Evolutionary conservation across 345 rosid species (phyloP).

Genomic region (Populus pruinosa): DNA sequence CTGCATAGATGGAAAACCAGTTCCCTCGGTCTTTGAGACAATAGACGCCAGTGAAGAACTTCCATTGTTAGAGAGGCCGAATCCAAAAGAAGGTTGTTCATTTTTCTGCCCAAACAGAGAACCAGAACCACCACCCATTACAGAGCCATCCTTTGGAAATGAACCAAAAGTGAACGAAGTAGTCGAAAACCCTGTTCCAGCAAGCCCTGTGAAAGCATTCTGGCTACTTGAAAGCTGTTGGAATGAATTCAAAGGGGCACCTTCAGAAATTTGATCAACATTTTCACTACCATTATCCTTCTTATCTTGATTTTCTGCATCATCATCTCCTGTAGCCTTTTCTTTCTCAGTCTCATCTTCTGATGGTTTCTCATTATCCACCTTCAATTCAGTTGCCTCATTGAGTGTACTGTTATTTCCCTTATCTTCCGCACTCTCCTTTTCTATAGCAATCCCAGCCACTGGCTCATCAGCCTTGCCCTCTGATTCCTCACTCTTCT

Average conservation of each 20-base stretch:
- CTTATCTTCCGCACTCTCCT: conserved; percentile 27
- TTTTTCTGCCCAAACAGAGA: conserved; percentile 43
- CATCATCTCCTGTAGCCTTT: conserved; percentile 5
- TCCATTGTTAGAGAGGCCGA: conserved; percentile 56
- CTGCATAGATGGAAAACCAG: conserved; percentile 61
- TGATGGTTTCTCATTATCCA: conserved; percentile 23
- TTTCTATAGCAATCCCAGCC: conserved; percentile 23
- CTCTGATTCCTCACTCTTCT: neutral
- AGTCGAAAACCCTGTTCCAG: conserved; percentile 77
- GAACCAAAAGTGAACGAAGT: conserved; percentile 68
- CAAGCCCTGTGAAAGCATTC: conserved; percentile 94
- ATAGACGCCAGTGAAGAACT: conserved; percentile 54
- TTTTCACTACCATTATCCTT: conserved; percentile 37
- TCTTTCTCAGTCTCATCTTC: conserved; percentile 7
- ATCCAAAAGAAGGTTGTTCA: conserved; percentile 47
- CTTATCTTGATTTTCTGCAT: conserved; percentile 30
- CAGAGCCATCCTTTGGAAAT: conserved; percentile 49
- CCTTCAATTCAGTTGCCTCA: conserved; percentile 41
- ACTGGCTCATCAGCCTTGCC: conserved; percentile 3
- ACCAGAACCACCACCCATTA: conserved; percentile 31
- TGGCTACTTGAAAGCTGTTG: conserved; percentile 90
- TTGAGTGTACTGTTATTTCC: conserved; percentile 18
- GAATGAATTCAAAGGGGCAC: conserved; percentile 64
- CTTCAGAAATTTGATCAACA: conserved; percentile 43
- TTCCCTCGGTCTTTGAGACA: conserved; percentile 57